phyloP scores from a whole-genome alignment of 352 stramenopile genomes.

The Pythium phragmitis region DNA sequence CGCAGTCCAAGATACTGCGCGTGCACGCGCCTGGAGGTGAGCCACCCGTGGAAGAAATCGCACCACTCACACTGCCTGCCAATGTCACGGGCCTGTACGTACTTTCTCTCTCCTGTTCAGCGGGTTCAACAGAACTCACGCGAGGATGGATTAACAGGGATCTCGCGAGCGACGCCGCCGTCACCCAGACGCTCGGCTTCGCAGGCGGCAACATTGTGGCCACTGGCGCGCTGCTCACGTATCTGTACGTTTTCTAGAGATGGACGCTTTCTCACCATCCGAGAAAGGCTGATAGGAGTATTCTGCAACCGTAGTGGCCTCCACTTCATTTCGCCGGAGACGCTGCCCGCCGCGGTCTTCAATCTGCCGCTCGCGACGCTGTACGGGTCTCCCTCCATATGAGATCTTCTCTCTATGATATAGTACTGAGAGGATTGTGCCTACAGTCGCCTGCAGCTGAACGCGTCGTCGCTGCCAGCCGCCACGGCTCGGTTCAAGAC shows the following conservation, averaged over 20 bases:
- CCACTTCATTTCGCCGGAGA: background rate
- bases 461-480: background rate
- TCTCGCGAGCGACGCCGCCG: background rate
- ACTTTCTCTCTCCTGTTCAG: background rate
- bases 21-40: background rate
- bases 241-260: conserved; percentile 2
- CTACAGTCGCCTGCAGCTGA: background rate
- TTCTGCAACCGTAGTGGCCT: background rate
- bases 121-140: background rate
- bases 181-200: background rate
- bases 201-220: conserved; percentile 13
- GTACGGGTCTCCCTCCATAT: background rate
- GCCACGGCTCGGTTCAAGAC: conserved; percentile 1
- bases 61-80: conserved; percentile 7
- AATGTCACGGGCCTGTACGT: conserved; percentile 15
- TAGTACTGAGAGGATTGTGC: background rate
- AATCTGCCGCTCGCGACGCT: conserved; percentile 7
- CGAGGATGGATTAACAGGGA: background rate
- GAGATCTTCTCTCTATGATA: background rate
- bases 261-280: background rate
- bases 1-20: background rate
- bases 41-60: conserved; percentile 8
- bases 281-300: background rate
- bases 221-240: conserved; percentile 11
- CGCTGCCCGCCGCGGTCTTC: conserved; percentile 1